A percentile compares a stretch with the other conserved stretches of the same genome.
Evolutionary conservation across 148 eudicot genomes (phyloP).

Genomic region (Agrostemma githago): DNA sequence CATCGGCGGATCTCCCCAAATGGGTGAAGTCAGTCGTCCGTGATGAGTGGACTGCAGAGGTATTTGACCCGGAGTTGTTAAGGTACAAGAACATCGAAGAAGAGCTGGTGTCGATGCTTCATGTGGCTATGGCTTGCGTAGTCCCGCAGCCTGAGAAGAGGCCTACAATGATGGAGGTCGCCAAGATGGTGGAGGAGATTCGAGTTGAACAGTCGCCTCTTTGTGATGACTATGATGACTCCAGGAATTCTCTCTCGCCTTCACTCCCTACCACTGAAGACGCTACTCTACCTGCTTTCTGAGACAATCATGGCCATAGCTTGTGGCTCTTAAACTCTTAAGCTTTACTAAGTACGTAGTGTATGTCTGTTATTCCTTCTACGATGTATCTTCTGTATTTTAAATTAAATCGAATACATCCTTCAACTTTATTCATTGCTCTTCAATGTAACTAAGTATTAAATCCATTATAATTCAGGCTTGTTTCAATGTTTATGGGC

Average conservation of each 20-base stretch:
- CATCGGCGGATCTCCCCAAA: constrained; percentile 56
- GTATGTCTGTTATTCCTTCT: not conserved
- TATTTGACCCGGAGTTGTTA: constrained; percentile 74
- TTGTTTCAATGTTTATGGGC: no score
- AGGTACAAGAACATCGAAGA: constrained; percentile 98
- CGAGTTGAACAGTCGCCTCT: constrained; percentile 85
- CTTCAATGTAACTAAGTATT: no score
- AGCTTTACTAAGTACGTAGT: not conserved
- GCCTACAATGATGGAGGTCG: constrained; percentile 73
- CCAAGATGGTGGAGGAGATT: constrained; percentile 82
- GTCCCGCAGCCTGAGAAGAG: constrained; percentile 73
- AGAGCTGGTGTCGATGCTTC: constrained; percentile 80
- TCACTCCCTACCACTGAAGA: constrained; percentile 78
- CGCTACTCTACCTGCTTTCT: constrained; percentile 27
- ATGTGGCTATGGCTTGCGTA: constrained; percentile 85
- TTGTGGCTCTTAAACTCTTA: constrained; percentile 14
- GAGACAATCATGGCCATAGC: constrained; percentile 12
- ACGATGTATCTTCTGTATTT: no score
- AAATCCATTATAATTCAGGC: no score
- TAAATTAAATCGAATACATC: no score
- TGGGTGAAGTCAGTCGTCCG: constrained; percentile 85
- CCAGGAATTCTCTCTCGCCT: constrained; percentile 70
- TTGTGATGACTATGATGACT: constrained; percentile 86
- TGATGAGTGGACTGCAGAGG: constrained; percentile 96
- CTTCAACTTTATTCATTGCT: no score